A percentile compares a stretch with the other conserved stretches of the same genome.
These are phyloP conservation scores for Neoscytalidium dimidiatum DNA, from an alignment of 2,329 filamentous ascomycete genomes.

Conservation along the genomic window DNA sequence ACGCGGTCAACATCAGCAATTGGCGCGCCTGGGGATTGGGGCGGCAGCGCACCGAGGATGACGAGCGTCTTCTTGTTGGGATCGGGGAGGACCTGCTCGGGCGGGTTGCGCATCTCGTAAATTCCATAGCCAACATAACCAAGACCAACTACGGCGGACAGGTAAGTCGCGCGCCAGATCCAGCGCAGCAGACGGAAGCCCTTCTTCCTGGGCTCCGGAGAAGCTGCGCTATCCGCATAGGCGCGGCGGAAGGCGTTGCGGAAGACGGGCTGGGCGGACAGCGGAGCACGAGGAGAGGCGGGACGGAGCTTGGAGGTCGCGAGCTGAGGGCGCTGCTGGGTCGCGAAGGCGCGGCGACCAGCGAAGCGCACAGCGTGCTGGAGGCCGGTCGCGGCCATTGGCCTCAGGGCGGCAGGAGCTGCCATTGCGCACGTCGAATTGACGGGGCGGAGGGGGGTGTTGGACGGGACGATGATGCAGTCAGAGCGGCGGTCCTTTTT, in stretches of 20 bases:
- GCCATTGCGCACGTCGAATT: conserved; percentile 18
- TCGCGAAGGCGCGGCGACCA: conserved; percentile 37
- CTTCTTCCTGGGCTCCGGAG: conserved; percentile 49
- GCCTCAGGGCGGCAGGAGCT: conserved; percentile 37
- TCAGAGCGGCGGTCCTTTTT: conserved; percentile 14
- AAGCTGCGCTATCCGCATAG: conserved; percentile 31
- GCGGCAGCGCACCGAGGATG: conserved; percentile 71
- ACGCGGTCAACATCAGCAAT: conserved; percentile 25
- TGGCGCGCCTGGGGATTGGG: neutral
- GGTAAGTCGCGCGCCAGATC: conserved; percentile 80
- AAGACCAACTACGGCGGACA: conserved; percentile 69
- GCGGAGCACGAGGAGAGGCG: conserved; percentile 26
- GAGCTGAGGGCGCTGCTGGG: conserved; percentile 31
- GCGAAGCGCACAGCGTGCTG: conserved; percentile 32
- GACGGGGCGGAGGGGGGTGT: neutral
- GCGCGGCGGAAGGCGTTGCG: conserved; percentile 37
- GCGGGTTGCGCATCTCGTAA: conserved; percentile 79
- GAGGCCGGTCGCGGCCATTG: conserved; percentile 32
- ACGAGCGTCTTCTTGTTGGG: conserved; percentile 96
- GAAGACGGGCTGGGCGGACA: conserved; percentile 17
- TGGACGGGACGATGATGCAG: neutral
- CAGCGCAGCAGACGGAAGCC: conserved; percentile 71
- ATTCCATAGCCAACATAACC: conserved; percentile 78
- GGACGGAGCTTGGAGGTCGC: conserved; percentile 30
- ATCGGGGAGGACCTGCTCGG: conserved; percentile 76